Conservation (phyloP, 306 rosid genomes). For the Hylodesmum podocarpum region DNA sequence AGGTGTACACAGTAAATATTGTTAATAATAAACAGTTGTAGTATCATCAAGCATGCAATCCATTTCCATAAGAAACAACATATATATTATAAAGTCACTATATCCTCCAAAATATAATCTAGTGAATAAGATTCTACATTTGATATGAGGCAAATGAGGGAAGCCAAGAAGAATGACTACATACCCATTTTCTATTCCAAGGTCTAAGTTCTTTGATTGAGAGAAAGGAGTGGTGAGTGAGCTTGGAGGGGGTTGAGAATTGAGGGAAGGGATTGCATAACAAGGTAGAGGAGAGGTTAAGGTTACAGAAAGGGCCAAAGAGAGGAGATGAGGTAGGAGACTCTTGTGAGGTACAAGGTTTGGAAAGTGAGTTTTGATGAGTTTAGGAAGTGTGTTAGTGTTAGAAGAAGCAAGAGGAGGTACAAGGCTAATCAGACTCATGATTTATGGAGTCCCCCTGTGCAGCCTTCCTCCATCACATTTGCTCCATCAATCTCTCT, state of each 20-base stretch:
- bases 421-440: conserved; percentile 47
- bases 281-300: conserved; percentile 65
- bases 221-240: conserved; percentile 91
- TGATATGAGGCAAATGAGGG: neutral
- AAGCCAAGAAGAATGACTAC: neutral
- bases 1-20: neutral
- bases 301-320: conserved; percentile 63
- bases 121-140: neutral
- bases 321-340: conserved; percentile 56
- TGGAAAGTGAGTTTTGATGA: conserved; percentile 27
- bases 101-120: neutral
- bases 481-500: neutral
- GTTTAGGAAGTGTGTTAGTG: conserved; percentile 39
- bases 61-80: neutral
- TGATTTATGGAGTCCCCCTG: conserved; percentile 31
- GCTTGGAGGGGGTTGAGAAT: conserved; percentile 50
- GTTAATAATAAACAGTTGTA: neutral
- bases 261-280: conserved; percentile 74
- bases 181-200: conserved; percentile 85
- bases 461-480: conserved; percentile 19
- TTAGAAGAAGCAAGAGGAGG: conserved; percentile 33
- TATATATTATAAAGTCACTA: neutral
- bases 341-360: conserved; percentile 23
- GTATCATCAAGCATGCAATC: neutral
- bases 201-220: conserved; percentile 64